Percentiles rank a stretch among this genome's conserved stretches.
Conservation (phyloP, 345 rosid species). For the Camelina sativa region DNA sequence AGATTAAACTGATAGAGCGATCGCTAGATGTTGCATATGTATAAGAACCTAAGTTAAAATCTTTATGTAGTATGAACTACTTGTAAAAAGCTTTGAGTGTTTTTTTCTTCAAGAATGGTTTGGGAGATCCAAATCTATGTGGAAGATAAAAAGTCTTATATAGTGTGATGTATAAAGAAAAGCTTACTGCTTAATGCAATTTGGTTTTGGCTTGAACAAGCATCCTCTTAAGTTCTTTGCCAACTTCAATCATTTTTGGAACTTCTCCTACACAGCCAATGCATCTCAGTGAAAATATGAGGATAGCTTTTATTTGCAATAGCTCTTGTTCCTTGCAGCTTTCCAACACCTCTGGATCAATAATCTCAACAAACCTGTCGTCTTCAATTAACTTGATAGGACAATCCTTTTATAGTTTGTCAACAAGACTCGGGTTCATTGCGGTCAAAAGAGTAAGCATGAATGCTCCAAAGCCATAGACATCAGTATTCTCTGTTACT, state of each 20-base stretch:
- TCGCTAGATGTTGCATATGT: slow-evolving; percentile 1
- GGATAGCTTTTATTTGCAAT: slow-evolving; percentile 4
- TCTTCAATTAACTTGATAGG: slow-evolving; percentile 6
- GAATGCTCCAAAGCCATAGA: slow-evolving; percentile 17
- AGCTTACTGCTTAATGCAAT: neutral
- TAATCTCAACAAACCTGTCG: slow-evolving; percentile 13
- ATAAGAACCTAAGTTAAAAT: neutral
- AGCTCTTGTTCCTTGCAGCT: slow-evolving; percentile 8
- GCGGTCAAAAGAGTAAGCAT: slow-evolving; percentile 16
- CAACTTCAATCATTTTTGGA: slow-evolving; percentile 31
- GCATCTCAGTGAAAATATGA: slow-evolving; percentile 27
- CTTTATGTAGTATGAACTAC: neutral
- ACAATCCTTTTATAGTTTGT: neutral
- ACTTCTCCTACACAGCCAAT: slow-evolving; percentile 1
- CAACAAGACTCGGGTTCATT: neutral
- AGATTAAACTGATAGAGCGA: slow-evolving; percentile 19
- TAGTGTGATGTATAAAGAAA: no score
- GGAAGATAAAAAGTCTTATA: neutral
- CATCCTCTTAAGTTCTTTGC: slow-evolving; percentile 31
- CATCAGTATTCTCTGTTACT: slow-evolving; percentile 25
- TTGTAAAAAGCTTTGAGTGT: neutral
- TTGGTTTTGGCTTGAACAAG: slow-evolving; percentile 9
- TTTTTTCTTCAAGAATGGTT: neutral
- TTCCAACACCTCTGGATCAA: neutral
- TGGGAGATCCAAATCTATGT: slow-evolving; percentile 9